Evolutionary conservation across 345 rosid species (phyloP).

Genomic region (Eutrema heterophyllum): DNA sequence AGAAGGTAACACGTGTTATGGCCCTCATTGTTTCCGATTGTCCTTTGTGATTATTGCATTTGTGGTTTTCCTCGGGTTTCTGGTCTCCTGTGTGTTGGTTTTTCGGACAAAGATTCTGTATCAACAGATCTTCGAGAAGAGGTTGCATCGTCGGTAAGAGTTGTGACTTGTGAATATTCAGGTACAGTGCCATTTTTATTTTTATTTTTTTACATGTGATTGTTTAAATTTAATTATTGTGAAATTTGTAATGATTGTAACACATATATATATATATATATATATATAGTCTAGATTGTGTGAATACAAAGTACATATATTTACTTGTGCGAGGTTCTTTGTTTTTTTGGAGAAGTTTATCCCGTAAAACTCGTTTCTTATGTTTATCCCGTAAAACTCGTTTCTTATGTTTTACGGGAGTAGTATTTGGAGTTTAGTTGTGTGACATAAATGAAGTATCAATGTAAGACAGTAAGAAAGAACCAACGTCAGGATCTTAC

Average conservation of each 20-base stretch:
- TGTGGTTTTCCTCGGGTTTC: slow-evolving; percentile 52
- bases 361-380: background rate
- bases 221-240: background rate
- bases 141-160: slow-evolving; percentile 24
- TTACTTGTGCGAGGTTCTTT: background rate
- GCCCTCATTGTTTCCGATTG: slow-evolving; percentile 61
- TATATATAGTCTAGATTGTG: background rate
- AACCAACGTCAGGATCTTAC: background rate
- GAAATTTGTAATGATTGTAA: background rate
- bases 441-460: slow-evolving; percentile 4
- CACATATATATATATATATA: background rate
- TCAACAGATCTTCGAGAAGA: slow-evolving; percentile 37
- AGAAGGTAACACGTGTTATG: slow-evolving; percentile 47
- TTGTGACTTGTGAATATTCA: background rate
- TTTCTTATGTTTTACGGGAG: too few relatives aligned
- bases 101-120: slow-evolving; percentile 60
- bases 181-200: background rate
- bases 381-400: background rate
- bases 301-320: background rate
- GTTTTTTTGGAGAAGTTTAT: background rate
- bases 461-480: background rate
- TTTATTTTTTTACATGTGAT: background rate
- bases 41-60: slow-evolving; percentile 64
- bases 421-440: background rate
- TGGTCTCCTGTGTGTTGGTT: slow-evolving; percentile 49